A percentile compares a stretch with the other conserved stretches of the same genome.
Conservation (phyloP, 1,284 basidiomycete genomes). For the Cutaneotrichosporon curvatum region DNA sequence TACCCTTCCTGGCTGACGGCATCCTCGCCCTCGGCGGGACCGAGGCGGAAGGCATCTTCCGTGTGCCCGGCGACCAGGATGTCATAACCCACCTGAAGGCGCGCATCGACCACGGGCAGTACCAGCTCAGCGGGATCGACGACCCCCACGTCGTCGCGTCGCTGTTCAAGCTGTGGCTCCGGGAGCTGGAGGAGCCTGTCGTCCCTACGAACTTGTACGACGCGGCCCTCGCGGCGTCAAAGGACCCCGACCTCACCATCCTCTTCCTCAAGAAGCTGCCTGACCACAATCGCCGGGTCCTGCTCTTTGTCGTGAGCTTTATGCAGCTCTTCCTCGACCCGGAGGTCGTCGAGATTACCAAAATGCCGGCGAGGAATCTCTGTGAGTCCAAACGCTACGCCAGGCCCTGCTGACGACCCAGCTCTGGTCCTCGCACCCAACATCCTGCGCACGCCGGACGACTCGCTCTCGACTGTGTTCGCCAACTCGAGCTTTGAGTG, state of each 20-base stretch:
- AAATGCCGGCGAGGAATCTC: conserved; percentile 60
- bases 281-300: conserved; percentile 71
- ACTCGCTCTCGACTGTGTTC: conserved; percentile 74
- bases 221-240: conserved; percentile 55
- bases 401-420: conserved; percentile 57
- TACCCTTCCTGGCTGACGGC: conserved; percentile 83
- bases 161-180: conserved; percentile 81
- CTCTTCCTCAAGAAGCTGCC: conserved; percentile 68
- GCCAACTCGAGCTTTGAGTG: conserved; percentile 84
- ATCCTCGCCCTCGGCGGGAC: conserved; percentile 79
- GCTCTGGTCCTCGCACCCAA: conserved; percentile 80
- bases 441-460: conserved; percentile 69
- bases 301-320: conserved; percentile 80
- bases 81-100: conserved; percentile 75
- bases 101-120: conserved; percentile 81
- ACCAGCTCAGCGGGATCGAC: conserved; percentile 67
- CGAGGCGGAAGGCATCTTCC: conserved; percentile 79
- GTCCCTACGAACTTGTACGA: conserved; percentile 67
- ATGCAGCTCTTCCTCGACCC: conserved; percentile 77
- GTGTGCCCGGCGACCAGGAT: conserved; percentile 80
- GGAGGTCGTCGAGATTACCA: conserved; percentile 62
- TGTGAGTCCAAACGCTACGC: conserved; percentile 21
- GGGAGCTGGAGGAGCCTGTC: conserved; percentile 79
- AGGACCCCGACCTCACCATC: conserved; percentile 62
- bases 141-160: conserved; percentile 82